Evolutionary conservation across 805 yeast genomes (phyloP).

Genomic region (Nakazawaea populi): DNA sequence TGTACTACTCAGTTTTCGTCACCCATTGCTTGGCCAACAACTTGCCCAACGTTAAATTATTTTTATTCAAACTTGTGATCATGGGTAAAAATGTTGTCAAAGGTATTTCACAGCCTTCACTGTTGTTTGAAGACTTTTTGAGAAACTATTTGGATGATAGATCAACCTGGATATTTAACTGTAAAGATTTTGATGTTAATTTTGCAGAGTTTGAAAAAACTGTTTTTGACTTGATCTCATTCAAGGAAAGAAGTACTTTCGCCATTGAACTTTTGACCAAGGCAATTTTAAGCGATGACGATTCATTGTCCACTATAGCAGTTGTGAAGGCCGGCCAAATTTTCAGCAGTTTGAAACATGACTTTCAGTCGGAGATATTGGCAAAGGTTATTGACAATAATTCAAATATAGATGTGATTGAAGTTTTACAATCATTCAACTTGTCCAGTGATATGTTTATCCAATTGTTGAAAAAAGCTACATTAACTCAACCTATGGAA

Average conservation of each 20-base stretch:
- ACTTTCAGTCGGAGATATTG: conserved; percentile 51
- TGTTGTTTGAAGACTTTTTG: conserved; percentile 40
- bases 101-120: conserved; percentile 39
- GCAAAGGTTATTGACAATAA: conserved; percentile 51
- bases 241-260: conserved; percentile 48
- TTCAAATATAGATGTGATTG: conserved; percentile 42
- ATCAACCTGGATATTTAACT: conserved; percentile 33
- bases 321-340: conserved; percentile 46
- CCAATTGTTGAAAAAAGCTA: conserved; percentile 46
- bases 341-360: conserved; percentile 51
- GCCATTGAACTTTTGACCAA: conserved; percentile 58
- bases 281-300: conserved; percentile 41
- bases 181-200: conserved; percentile 43
- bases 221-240: conserved; percentile 53
- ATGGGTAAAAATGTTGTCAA: conserved; percentile 32
- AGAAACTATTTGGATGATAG: conserved; percentile 42
- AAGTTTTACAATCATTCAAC: conserved; percentile 46
- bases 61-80: conserved; percentile 40
- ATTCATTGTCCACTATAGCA: conserved; percentile 40
- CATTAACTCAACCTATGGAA: conserved; percentile 29
- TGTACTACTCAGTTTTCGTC: conserved; percentile 58
- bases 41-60: conserved; percentile 50
- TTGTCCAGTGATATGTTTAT: conserved; percentile 54
- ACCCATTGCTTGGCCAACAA: conserved; percentile 55
- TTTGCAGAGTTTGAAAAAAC: conserved; percentile 50